Evolutionary conservation across 169 alveolate species (phyloP), one percentile per base, ranked within the genome.

Genomic region (Theileria luwenshuni): DNA sequence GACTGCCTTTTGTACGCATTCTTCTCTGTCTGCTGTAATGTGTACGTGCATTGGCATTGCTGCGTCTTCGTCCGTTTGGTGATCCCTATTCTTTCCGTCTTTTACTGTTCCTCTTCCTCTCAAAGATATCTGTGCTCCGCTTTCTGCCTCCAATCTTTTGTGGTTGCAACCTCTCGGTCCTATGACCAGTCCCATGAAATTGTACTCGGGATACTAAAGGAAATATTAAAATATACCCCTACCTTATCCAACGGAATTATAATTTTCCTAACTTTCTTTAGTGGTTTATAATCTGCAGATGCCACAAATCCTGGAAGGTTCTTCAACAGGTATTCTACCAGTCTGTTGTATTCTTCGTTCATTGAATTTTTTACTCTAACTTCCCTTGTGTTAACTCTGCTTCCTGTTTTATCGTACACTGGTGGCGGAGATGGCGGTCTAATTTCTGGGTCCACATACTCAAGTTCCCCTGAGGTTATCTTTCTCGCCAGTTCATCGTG

Each of bases 141-240:
- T 91, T 65, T 94, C 96, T 27, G 95, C 95, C 79, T 94, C 96
- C 47, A 94, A 85, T 21, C 97, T 70, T 35, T 93, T 92, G 92
- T 96, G 98, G 74, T 96, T 94, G 74, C 96, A 94, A 17, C 98
- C 98, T 56, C 98, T 84, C 7, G 98, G 98, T 1, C 98, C 98
- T 51, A 96, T 93, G 69, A 96, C 94, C 67, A 96, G 87, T 0
- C 97, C 97, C 95, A 96, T 94, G 87, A 95, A 96, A 84, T 94
- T 94, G 83, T 93, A 92, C 60, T 94, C 97, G 2, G 97, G 97
- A 70, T 94, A 94, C 88, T 67, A 67, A 33, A 42, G 33, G 27
- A 54, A 10, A 38, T 8, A 61, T n/a, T 13, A 38, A 32, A 3
- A 25, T 12, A 45, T 8, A 17, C 45, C 45, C n/a, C n/a, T 49